Base-by-base conservation (phyloP, 805 yeast species). In the Metschnikowia borealis region DNA sequence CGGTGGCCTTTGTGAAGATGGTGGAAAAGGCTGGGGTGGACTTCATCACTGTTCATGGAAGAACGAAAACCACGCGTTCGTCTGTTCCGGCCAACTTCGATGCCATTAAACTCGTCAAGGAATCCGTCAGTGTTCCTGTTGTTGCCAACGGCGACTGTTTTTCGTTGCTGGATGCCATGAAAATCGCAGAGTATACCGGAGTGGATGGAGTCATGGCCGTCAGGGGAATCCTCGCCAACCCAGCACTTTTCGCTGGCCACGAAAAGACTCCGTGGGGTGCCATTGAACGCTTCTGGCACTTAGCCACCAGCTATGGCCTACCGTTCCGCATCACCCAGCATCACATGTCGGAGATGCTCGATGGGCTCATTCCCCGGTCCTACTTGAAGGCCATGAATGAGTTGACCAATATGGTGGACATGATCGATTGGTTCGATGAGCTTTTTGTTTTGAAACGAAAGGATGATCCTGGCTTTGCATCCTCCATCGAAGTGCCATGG, bases 71-170 rank as follows among this genome's bases (percentile, higher is more conserved):
- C 35, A 94, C 96, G 3, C 74, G 99, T 54, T 87, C 96, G 2
- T 84, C 95, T 0, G 79, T 79, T 32, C 94, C 97, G 0, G 95
- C 86, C 2, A 80, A 91, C 65, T 77, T 85, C 39, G 94, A 87
- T 23, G 96, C 96, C 14, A 91, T 94, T 38, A 81, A 78, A 59
- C 66, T 69, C 8, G 77, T 94, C 14, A 81, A 82, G 52, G 77
- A 78, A 18, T 67, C 73, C n/a, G 75, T 75, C 0, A 62, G 57
- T 3, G 82, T 85, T 0, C 98, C 97, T 0, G 90, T 94, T 1
- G 85, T 94, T n/a, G 97, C 98, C 2, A 94, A 94, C 62, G 99
- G 99, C n/a, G 98, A 94, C 67, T 91, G 96, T 61, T 86, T 86
- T 61, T 63, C 78, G 0, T 68, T 82, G 21, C 70, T 74, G 15